These are phyloP conservation scores for Colletotrichum kahawae DNA, from an alignment of 2,329 filamentous ascomycete genomes.

Conservation along the genomic window DNA sequence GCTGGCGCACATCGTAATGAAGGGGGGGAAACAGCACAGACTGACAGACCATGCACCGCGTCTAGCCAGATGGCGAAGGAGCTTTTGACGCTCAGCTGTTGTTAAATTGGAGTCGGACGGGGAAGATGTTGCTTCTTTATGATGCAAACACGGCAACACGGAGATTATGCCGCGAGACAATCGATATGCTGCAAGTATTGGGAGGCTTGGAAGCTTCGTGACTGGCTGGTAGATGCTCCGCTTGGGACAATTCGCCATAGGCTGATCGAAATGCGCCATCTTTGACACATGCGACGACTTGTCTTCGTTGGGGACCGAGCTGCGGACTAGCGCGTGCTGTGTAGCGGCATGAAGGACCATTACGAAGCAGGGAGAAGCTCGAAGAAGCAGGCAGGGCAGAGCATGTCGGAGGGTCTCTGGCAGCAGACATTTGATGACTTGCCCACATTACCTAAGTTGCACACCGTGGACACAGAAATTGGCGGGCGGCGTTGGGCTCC, in stretches of 20 bases:
- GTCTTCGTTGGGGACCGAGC: background rate
- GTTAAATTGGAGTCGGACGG: background rate
- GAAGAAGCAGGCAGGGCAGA: background rate
- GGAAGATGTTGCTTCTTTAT: background rate
- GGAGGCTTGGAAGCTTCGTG: background rate
- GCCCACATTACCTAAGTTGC: background rate
- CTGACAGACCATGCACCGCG: background rate
- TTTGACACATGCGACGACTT: constrained; percentile 8
- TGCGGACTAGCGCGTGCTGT: background rate
- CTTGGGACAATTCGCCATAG: constrained; percentile 14
- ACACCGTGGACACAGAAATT: background rate
- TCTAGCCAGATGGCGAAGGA: background rate
- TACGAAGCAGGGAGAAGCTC: constrained; percentile 13
- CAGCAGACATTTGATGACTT: background rate
- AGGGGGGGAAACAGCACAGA: background rate
- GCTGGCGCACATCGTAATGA: background rate
- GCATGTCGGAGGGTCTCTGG: background rate
- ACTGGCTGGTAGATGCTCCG: background rate
- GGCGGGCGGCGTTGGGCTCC: background rate
- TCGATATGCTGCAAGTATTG: background rate
- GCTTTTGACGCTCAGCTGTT: background rate
- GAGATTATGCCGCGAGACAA: background rate
- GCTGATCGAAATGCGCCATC: constrained; percentile 16
- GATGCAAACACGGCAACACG: background rate
- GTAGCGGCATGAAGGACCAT: background rate